A percentile compares a stretch with the other conserved stretches of the same genome.
These are phyloP conservation scores for Fraxinus baroniana DNA, from an alignment of 305 asterid genomes.

Conservation along the genomic window DNA sequence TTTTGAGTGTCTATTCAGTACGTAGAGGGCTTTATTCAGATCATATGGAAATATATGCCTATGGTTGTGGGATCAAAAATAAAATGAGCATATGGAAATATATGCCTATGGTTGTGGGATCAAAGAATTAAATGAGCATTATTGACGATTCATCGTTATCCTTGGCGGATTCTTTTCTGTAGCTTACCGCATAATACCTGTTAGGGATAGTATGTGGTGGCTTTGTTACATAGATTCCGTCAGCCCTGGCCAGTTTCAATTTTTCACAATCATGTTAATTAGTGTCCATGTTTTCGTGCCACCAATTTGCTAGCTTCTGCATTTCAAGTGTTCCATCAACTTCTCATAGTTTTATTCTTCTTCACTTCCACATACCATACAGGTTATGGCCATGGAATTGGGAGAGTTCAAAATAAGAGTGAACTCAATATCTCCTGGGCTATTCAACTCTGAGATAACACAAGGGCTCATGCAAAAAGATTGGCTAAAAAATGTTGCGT, in stretches of 20 bases:
- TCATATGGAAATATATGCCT: not conserved
- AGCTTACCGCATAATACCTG: not conserved
- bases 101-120: not conserved
- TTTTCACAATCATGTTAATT: not conserved
- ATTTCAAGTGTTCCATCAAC: not conserved
- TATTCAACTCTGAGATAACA: slow-evolving; percentile 55
- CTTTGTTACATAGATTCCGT: not conserved
- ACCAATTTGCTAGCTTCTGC: not conserved
- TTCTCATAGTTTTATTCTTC: not conserved
- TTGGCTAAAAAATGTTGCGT: slow-evolving; percentile 42
- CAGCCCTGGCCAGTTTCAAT: not conserved
- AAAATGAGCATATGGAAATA: not conserved
- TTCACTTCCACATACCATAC: slow-evolving; percentile 7
- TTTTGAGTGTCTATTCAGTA: not conserved
- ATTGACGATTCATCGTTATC: not conserved
- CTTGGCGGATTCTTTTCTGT: not conserved
- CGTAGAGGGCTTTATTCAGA: not conserved
- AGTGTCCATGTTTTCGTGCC: not conserved
- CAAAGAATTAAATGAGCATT: not conserved
- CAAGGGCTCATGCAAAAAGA: slow-evolving; percentile 34
- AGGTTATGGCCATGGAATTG: slow-evolving; percentile 57
- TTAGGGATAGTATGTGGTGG: not conserved
- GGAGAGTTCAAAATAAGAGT: slow-evolving; percentile 44
- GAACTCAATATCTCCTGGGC: slow-evolving; percentile 47
- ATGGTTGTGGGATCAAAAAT: not conserved